Evolutionary conservation across 2,329 filamentous ascomycete genomes (phyloP).

Genomic region (Clonostachys solani): DNA sequence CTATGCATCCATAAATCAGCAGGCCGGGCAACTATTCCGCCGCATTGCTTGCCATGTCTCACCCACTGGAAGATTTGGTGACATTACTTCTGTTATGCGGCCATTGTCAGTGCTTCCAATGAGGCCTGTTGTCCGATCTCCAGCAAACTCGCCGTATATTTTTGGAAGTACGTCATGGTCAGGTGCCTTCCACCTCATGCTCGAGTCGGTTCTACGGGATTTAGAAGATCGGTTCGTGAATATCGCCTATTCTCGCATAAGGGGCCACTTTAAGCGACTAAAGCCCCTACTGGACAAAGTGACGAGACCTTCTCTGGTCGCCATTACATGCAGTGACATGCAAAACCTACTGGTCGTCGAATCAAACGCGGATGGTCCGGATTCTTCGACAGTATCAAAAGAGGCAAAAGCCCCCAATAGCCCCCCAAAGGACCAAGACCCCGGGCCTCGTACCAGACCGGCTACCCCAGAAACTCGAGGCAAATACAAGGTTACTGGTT

Average conservation of each 20-base stretch:
- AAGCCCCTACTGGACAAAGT: slow-evolving; percentile 47
- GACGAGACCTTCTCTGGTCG: slow-evolving; percentile 43
- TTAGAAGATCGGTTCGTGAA: slow-evolving; percentile 56
- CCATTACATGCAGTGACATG: slow-evolving; percentile 48
- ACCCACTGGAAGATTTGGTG: slow-evolving; percentile 43
- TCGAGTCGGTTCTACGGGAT: slow-evolving; percentile 54
- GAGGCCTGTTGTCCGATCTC: too few relatives aligned
- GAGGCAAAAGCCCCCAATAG: too few relatives aligned
- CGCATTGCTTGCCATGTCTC: slow-evolving; percentile 37
- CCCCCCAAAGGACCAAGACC: too few relatives aligned
- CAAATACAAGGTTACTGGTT: slow-evolving; percentile 35
- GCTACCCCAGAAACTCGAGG: neutral
- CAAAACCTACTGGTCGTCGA: slow-evolving; percentile 41
- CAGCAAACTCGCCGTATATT: too few relatives aligned
- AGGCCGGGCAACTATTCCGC: slow-evolving; percentile 40
- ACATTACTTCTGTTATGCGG: slow-evolving; percentile 13
- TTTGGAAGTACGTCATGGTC: slow-evolving; percentile 33
- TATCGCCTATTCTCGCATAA: slow-evolving; percentile 51
- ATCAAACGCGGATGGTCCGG: neutral
- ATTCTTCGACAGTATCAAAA: too few relatives aligned
- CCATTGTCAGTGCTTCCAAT: too few relatives aligned
- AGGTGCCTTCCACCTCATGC: slow-evolving; percentile 49
- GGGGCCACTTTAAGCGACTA: slow-evolving; percentile 46
- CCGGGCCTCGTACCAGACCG: too few relatives aligned
- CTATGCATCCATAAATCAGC: slow-evolving; percentile 33